Percentiles rank a stretch among this genome's conserved stretches.
Conservation (phyloP, 306 rosid genomes). For the Geum urbanum region DNA sequence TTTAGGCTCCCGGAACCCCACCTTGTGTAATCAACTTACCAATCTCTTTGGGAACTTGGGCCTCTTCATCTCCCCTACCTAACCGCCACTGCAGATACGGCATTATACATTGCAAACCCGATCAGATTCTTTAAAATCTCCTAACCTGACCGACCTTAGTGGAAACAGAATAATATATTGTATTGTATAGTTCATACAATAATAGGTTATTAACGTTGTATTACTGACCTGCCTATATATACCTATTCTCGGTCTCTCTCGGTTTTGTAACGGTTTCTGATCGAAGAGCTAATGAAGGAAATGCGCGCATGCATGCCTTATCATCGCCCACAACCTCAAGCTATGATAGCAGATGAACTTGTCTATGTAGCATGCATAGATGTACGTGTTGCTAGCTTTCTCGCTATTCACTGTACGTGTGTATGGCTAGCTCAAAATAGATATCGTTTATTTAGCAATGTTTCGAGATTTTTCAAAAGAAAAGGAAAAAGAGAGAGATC, state of each 20-base stretch:
- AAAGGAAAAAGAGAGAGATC: too few relatives aligned
- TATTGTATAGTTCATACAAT: neutral
- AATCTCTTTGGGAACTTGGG: conserved; percentile 99
- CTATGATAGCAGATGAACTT: too few relatives aligned
- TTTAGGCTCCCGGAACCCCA: conserved; percentile 30
- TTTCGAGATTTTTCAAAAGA: too few relatives aligned
- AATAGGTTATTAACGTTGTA: neutral
- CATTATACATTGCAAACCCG: conserved; percentile 10
- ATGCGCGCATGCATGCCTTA: neutral
- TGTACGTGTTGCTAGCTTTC: too few relatives aligned
- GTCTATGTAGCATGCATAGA: too few relatives aligned
- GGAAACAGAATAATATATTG: conserved; percentile 25
- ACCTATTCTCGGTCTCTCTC: neutral
- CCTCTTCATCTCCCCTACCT: conserved; percentile 40
- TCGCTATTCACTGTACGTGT: too few relatives aligned
- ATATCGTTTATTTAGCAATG: too few relatives aligned
- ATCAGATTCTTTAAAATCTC: neutral
- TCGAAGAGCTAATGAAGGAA: neutral
- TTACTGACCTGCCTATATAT: neutral
- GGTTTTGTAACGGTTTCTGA: neutral
- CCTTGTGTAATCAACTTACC: conserved; percentile 49
- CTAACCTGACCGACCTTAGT: neutral
- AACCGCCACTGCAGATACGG: conserved; percentile 24
- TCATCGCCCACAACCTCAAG: too few relatives aligned
- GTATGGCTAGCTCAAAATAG: too few relatives aligned